Evolutionary conservation across 1,284 basidiomycete genomes (phyloP), one percentile per base, ranked within the genome.

Genomic region (Leccinum colubrinum): DNA sequence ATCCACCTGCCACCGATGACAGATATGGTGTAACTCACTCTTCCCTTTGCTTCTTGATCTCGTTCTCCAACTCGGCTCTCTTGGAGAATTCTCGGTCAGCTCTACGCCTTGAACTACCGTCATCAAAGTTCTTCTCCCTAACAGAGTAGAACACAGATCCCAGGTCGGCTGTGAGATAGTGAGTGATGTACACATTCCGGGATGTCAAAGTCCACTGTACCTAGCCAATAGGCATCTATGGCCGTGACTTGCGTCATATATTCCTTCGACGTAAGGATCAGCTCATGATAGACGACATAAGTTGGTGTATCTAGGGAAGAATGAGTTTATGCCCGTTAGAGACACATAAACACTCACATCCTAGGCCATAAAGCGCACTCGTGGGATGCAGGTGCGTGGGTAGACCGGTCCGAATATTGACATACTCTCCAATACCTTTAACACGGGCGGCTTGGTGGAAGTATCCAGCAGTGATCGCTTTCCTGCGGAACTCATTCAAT

Each of bases 391-490:
- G 79, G 74, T 95, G 93, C 55, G 94, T 95, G 4, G 93, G 93
- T 54, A 94, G 76, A 20, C 95, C 97, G n/a, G 97, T 96, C 51
- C 97, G 85, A 68, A 97, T 93, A 76, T 99, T 98, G 64, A 97
- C 94, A 75, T 98, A 99, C 77, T 99, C 97, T 65, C 97, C 97
- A 64, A 99, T 97, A 73, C 97, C 97, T 79, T 98, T 99, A 48
- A 97, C 96, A 66, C 95, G 83, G 8, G 97, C 97, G 1, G 97
- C 96, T 77, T 99, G 97, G 76, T 99, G 97, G 84, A 99, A 99
- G 79, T 98, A 99, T 25, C 97, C 97, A 14, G 96, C 93, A 53
- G 95, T 91, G 70, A 99, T 98, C 22, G 95, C 95, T 84, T 98
- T 99, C 72, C 97, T 95, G 68, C 12, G 55, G 22, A 50, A 55